Evolutionary conservation across 2,329 filamentous ascomycete genomes (phyloP).

Genomic region (Thielaviopsis punctulata): DNA sequence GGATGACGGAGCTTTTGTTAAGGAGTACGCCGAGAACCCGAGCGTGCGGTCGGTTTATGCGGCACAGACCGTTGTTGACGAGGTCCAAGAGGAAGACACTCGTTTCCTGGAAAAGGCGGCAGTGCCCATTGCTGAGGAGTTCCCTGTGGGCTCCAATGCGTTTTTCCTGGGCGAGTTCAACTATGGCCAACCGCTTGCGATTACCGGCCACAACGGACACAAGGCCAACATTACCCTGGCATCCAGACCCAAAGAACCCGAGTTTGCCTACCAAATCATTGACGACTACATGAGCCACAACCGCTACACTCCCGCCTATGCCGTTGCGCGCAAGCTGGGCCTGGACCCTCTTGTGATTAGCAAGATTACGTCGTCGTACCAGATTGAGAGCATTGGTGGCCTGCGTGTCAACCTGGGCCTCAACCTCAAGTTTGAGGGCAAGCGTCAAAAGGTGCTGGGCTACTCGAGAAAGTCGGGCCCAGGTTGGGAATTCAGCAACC

Average conservation of each 20-base stretch:
- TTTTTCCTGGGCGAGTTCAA: constrained; percentile 93
- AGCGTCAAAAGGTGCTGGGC: constrained; percentile 87
- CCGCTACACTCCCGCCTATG: constrained; percentile 71
- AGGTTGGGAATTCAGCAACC: constrained; percentile 90
- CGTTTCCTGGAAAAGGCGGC: constrained; percentile 83
- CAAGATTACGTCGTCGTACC: constrained; percentile 91
- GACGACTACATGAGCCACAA: constrained; percentile 49
- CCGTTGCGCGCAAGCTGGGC: constrained; percentile 66
- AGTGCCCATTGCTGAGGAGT: constrained; percentile 81
- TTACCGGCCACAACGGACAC: constrained; percentile 54
- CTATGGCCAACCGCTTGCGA: constrained; percentile 77
- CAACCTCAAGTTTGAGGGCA: constrained; percentile 92
- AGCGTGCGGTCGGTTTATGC: constrained; percentile 82
- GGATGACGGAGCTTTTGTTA: constrained; percentile 76
- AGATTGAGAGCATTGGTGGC: constrained; percentile 60
- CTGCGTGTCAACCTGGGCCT: constrained; percentile 78
- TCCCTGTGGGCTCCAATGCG: constrained; percentile 61
- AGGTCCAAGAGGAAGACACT: constrained; percentile 77
- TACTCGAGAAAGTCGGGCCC: constrained; percentile 75
- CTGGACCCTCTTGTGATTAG: constrained; percentile 78
- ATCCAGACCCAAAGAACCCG: constrained; percentile 54
- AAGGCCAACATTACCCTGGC: constrained; percentile 70
- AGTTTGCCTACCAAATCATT: constrained; percentile 67
- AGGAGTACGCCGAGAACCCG: constrained; percentile 76
- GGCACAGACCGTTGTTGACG: constrained; percentile 77